Conservation (phyloP, 306 rosid genomes). For the Trichosanthes truncata region DNA sequence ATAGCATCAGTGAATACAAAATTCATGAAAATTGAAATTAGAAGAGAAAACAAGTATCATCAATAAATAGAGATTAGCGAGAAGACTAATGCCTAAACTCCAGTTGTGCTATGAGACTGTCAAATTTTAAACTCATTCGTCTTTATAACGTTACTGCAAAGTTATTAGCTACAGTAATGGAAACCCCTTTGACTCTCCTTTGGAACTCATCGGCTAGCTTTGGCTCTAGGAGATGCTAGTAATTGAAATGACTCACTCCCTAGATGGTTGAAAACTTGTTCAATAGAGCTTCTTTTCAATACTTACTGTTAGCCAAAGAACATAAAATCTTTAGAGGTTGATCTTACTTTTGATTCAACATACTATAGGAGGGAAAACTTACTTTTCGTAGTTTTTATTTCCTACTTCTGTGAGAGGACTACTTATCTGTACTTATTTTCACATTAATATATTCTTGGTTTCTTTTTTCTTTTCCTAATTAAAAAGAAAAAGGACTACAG, state of each 20-base stretch:
- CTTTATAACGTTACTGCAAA: background rate
- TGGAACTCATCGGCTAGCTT: background rate
- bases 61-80: background rate
- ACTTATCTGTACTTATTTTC: background rate
- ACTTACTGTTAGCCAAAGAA: background rate
- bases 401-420: background rate
- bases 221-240: background rate
- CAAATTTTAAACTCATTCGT: background rate
- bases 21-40: background rate
- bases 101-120: background rate
- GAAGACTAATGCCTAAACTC: background rate
- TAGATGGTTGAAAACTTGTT: background rate
- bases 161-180: background rate
- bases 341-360: background rate
- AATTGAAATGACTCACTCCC: background rate
- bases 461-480: background rate
- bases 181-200: background rate
- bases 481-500: background rate
- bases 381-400: background rate
- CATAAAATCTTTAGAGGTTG: background rate
- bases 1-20: background rate
- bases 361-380: background rate
- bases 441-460: background rate
- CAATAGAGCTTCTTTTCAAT: too few species aligned
- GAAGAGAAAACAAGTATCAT: background rate